Evolutionary conservation across 179 eudicot genomes (phyloP), one percentile per base, ranked within the genome.

Genomic region (Beta macrorhiza): DNA sequence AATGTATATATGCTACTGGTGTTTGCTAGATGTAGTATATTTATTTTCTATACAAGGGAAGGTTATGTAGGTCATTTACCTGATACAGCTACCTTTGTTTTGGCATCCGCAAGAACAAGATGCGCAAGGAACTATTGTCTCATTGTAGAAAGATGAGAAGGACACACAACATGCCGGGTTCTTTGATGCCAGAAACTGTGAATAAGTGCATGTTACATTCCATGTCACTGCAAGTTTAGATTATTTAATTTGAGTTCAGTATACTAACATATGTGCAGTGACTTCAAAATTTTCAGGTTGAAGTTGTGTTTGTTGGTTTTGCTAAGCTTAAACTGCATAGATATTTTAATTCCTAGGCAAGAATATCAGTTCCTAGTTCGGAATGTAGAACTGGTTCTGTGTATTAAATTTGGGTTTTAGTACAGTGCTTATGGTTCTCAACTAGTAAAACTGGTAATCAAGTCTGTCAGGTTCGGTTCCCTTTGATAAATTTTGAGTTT

Each of bases 131-230:
- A 79, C 81, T 22, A 87, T 84, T 8, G 89, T 87, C 67, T 87
- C 87, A 11, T 87, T 87, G 87, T 87, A 87, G 87, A 84, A 87
- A 32, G 89, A 87, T 37, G 87, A 87, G 72, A 87, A 80, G n/a
- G 89, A 87, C 11, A 84, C 89, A 70, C 89, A 87, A n/a, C 89
- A 87, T 29, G 87, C 45, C 16, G 89, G 89, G 79, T 82, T 58
- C 78, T 67, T 84, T 62, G 85, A 80, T 57, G 87, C 83, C 85
- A 87, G 58, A 75, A 87, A 87, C 81, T 84, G 89, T 44, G 87
- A 84, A 67, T 87, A 84, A 2, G 87, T 87, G 79, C 89, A 84
- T 22, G 87, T 87, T 56, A 87, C 89, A 80, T 87, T 87, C 87
- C 89, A 87, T 69, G 89, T 87, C 89, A 87, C 89, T 87, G 89